Evolutionary conservation across 2,329 filamentous ascomycete species (phyloP).

Genomic region (Cladosporium sphaerospermum): DNA sequence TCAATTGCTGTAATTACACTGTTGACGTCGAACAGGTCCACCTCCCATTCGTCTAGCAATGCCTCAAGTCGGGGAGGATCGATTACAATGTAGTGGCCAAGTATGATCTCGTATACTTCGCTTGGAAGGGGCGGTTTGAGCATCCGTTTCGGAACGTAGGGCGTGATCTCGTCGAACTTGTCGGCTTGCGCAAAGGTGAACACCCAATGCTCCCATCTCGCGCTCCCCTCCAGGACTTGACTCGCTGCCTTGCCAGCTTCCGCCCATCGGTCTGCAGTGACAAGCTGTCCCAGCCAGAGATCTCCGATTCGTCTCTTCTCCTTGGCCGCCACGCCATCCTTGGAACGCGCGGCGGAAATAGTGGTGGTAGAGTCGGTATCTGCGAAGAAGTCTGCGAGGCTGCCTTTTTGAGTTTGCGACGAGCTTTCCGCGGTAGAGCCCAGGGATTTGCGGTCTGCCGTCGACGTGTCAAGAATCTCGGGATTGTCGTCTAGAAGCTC

Average conservation of each 20-base stretch:
- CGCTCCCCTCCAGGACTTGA: constrained; percentile 71
- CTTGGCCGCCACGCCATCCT: constrained; percentile 58
- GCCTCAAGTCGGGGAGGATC: constrained; percentile 72
- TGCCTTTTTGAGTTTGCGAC: constrained; percentile 32
- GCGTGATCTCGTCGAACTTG: constrained; percentile 83
- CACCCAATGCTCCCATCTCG: constrained; percentile 92
- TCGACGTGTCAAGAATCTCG: constrained; percentile 49
- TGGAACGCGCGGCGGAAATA: constrained; percentile 52
- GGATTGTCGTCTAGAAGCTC: constrained; percentile 82
- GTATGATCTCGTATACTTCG: constrained; percentile 79
- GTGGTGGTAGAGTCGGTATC: constrained; percentile 57
- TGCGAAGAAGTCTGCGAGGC: constrained; percentile 43
- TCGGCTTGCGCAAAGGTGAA: constrained; percentile 82
- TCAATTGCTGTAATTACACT: constrained; percentile 73
- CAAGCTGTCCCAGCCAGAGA: constrained; percentile 82
- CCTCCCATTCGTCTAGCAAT: constrained; percentile 75
- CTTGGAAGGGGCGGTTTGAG: constrained; percentile 72
- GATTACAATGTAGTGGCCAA: constrained; percentile 78
- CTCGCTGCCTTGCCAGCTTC: constrained; percentile 74
- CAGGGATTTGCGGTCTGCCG: constrained; percentile 31
- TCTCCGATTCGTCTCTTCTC: constrained; percentile 91
- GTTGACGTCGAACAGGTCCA: constrained; percentile 74
- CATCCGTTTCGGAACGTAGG: constrained; percentile 71
- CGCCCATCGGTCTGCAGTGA: constrained; percentile 67
- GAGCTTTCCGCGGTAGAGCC: constrained; percentile 37